These are phyloP conservation scores for Polytolypa hystricis DNA, from an alignment of 2,329 filamentous ascomycete species.

Conservation along the genomic window DNA sequence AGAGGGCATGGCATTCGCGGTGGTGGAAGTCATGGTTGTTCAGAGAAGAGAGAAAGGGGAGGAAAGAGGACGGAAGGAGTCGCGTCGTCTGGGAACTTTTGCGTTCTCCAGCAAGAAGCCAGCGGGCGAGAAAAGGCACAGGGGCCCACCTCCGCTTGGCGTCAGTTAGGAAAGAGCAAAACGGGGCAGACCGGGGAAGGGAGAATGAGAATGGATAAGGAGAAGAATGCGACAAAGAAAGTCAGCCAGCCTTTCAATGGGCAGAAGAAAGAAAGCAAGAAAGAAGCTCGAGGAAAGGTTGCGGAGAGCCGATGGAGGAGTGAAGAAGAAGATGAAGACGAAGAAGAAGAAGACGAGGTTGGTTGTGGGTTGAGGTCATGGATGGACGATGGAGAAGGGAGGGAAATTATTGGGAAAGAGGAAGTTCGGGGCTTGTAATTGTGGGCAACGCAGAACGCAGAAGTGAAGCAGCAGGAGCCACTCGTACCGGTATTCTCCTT, in stretches of 20 bases:
- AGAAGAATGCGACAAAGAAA: constrained; percentile 3
- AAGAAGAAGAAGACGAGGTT: background rate
- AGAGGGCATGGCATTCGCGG: constrained; percentile 27
- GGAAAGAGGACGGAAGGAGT: background rate
- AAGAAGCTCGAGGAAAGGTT: too few relatives aligned
- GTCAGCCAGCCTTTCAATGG: constrained; percentile 1
- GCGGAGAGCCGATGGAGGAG: too few relatives aligned
- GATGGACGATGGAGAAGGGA: too few relatives aligned
- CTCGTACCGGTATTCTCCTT: too few relatives aligned
- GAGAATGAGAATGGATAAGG: constrained; percentile 7
- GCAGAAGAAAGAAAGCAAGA: too few relatives aligned
- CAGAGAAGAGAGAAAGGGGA: background rate
- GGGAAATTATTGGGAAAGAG: too few relatives aligned
- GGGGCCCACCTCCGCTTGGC: constrained; percentile 28
- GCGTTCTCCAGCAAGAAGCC: constrained; percentile 15
- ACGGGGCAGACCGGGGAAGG: constrained; percentile 6
- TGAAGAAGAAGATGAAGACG: constrained; percentile 6
- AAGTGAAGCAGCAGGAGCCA: too few relatives aligned
- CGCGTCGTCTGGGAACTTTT: background rate
- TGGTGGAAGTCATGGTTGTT: constrained; percentile 29
- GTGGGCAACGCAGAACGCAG: constrained; percentile 1
- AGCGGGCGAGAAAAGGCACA: constrained; percentile 15
- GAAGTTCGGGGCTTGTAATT: too few relatives aligned
- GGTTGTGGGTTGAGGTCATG: background rate
- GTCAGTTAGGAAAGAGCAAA: constrained; percentile 8